Percentiles rank a stretch among this genome's conserved stretches.
These are phyloP conservation scores for Xanthoconium stramineum DNA, from an alignment of 768 basidiomycete genomes.

Conservation along the genomic window DNA sequence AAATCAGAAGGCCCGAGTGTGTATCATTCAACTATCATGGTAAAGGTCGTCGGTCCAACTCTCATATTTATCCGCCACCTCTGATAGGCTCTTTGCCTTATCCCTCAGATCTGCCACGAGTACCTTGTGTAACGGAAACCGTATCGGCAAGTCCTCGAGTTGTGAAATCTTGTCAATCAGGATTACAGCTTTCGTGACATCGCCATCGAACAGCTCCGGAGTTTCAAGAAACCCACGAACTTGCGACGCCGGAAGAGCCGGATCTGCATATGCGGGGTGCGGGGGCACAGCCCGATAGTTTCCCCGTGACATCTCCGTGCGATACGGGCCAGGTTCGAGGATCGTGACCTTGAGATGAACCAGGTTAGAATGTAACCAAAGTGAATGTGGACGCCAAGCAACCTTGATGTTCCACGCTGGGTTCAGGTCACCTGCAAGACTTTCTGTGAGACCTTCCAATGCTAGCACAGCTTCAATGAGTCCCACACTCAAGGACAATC, in stretches of 20 bases:
- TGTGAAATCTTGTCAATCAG: constrained; percentile 14
- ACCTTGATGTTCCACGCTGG: constrained; percentile 22
- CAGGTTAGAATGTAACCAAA: not conserved
- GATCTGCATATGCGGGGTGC: constrained; percentile 22
- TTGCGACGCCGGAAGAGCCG: not conserved
- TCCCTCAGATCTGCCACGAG: constrained; percentile 8
- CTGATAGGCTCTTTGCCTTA: constrained; percentile 14
- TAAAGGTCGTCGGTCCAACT: constrained; percentile 20
- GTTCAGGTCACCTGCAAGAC: constrained; percentile 4
- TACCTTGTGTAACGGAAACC: constrained; percentile 10
- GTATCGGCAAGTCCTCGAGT: constrained; percentile 16
- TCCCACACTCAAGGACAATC: not conserved
- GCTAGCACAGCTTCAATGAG: constrained; percentile 7
- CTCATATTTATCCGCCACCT: constrained; percentile 10
- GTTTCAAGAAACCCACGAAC: not conserved
- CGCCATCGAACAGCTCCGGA: constrained; percentile 5
- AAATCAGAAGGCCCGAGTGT: too few relatives aligned
- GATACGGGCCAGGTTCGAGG: constrained; percentile 15
- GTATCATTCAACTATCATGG: not conserved
- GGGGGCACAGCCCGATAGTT: not conserved
- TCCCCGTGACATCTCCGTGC: constrained; percentile 7
- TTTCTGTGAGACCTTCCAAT: not conserved
- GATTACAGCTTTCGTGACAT: constrained; percentile 9
- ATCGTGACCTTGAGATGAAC: constrained; percentile 11
- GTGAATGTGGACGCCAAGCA: not conserved